phyloP scores from a whole-genome alignment of 176 grass and related monocot genomes.

The Metroxylon sagu region DNA sequence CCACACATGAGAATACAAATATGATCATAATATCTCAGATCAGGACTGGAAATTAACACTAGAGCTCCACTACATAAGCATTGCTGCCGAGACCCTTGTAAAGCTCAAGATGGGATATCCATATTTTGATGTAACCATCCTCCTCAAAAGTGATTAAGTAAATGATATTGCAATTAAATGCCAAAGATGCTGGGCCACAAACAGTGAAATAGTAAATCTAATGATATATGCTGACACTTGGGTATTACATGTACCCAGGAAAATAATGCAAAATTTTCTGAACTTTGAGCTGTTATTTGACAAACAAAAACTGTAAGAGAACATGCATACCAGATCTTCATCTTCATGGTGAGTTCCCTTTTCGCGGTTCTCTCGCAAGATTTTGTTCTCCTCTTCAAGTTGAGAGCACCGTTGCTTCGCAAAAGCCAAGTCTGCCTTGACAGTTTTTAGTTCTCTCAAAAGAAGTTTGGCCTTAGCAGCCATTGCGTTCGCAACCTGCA shows the following conservation, averaged over 20 bases:
- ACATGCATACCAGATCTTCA: slow-evolving; percentile 15
- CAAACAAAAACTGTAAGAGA: background rate
- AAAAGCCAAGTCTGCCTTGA: slow-evolving; percentile 16
- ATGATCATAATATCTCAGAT: background rate
- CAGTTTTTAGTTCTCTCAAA: slow-evolving; percentile 11
- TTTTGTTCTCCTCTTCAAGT: slow-evolving; percentile 22
- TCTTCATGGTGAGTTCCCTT: slow-evolving; percentile 10
- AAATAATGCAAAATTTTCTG: background rate
- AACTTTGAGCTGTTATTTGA: background rate
- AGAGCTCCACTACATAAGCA: background rate
- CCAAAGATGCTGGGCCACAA: too few relatives aligned
- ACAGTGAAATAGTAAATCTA: too few relatives aligned
- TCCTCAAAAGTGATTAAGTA: too few relatives aligned
- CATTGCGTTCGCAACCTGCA: slow-evolving; percentile 21
- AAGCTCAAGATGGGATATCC: too few relatives aligned
- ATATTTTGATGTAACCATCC: too few relatives aligned
- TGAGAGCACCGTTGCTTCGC: slow-evolving; percentile 9
- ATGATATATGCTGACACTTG: too few relatives aligned
- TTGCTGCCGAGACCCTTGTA: background rate
- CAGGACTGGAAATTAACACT: background rate
- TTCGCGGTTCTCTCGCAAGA: slow-evolving; percentile 6
- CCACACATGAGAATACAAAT: background rate
- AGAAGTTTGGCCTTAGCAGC: slow-evolving; percentile 20
- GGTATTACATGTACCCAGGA: too few relatives aligned
- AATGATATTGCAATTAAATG: too few relatives aligned